A percentile compares a stretch with the other conserved stretches of the same genome.
These are phyloP conservation scores for Eucalyptus pumila DNA, from an alignment of 345 rosid species.

Conservation along the genomic window DNA sequence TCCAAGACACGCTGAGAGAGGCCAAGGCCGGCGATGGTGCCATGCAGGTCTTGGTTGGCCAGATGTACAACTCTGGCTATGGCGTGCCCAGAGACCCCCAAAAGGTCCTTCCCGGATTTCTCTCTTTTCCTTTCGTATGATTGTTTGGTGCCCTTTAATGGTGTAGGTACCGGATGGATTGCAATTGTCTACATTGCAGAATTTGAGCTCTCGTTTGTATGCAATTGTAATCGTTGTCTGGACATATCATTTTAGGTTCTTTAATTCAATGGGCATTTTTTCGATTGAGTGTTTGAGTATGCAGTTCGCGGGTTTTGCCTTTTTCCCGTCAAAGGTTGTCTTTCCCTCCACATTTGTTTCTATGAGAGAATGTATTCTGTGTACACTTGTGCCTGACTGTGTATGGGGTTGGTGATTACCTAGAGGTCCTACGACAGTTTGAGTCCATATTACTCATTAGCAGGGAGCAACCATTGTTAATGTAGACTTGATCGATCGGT, in stretches of 20 bases:
- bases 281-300: neutral
- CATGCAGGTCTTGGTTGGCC: slow-evolving; percentile 81
- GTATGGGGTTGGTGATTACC: neutral
- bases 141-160: neutral
- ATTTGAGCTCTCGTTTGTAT: neutral
- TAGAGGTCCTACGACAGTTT: neutral
- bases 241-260: neutral
- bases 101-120: slow-evolving; percentile 26
- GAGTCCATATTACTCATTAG: neutral
- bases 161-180: neutral
- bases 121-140: neutral
- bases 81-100: slow-evolving; percentile 60
- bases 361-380: neutral
- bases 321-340: neutral
- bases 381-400: neutral
- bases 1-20: slow-evolving; percentile 59
- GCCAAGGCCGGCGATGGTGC: slow-evolving; percentile 63
- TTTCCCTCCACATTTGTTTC: neutral
- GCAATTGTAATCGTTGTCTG: neutral
- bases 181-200: neutral
- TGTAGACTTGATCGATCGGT: neutral
- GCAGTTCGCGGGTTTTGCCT: neutral
- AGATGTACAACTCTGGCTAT: slow-evolving; percentile 73
- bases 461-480: neutral
- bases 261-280: neutral